phyloP scores from a whole-genome alignment of 129 eudicot genomes.

The Heracleum sosnowskyi region DNA sequence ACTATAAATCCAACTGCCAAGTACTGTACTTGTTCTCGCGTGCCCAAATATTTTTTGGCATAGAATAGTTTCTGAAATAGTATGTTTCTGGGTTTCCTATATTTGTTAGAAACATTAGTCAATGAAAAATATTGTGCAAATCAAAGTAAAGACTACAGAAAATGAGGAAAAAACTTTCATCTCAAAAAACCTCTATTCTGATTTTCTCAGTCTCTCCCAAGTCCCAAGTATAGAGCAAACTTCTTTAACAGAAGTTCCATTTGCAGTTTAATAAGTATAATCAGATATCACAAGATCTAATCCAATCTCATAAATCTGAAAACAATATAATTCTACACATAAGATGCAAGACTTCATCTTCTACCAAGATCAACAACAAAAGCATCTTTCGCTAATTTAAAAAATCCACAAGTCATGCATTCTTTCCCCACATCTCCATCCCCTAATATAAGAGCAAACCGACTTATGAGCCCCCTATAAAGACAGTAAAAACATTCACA shows the following conservation, averaged over 20 bases:
- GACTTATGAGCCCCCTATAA: background rate
- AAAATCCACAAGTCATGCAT: constrained; percentile 7
- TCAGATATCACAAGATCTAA: background rate
- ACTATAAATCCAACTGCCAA: no score
- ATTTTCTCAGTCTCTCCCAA: background rate
- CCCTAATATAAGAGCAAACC: constrained; percentile 10
- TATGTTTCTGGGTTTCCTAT: no score
- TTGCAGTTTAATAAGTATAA: background rate
- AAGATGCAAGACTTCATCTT: constrained; percentile 10
- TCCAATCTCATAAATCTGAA: background rate
- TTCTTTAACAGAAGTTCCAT: background rate
- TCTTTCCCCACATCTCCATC: constrained; percentile 9
- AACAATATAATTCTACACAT: background rate
- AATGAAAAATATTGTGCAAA: background rate
- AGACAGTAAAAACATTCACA: background rate
- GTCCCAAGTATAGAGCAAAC: background rate
- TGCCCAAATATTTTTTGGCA: no score
- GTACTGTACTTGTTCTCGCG: no score
- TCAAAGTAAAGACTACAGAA: background rate
- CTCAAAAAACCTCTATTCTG: background rate
- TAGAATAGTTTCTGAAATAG: no score
- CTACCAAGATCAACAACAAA: background rate
- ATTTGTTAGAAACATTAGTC: no score
- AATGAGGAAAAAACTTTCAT: background rate
- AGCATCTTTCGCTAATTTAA: constrained; percentile 4